Conservation (phyloP, 306 rosid species). For the Quercus wislizeni region DNA sequence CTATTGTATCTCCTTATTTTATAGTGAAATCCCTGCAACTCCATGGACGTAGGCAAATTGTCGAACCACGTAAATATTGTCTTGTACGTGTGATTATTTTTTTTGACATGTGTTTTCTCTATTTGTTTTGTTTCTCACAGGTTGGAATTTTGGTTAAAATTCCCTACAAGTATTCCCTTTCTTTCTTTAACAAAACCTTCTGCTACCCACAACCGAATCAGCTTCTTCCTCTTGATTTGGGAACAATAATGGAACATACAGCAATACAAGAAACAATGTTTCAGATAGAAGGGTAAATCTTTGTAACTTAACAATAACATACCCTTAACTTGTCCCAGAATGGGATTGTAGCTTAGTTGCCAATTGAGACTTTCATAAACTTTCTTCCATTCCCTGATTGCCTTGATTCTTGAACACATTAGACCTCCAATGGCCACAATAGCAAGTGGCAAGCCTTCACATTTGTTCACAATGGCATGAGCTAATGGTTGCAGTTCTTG, state of each 20-base stretch:
- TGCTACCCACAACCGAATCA: background rate
- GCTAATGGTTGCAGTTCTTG: background rate
- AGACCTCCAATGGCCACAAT: background rate
- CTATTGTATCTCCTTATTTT: too few relatives aligned
- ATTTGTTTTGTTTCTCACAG: too few relatives aligned
- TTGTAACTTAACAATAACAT: background rate
- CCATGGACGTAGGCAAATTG: too few relatives aligned
- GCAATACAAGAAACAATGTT: conserved; percentile 1
- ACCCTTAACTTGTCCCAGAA: background rate
- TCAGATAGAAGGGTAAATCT: background rate
- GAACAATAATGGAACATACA: background rate
- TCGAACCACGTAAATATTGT: too few relatives aligned
- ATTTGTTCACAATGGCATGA: conserved; percentile 1
- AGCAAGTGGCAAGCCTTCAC: conserved; percentile 2
- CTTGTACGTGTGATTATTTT: too few relatives aligned
- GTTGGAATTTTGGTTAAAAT: too few relatives aligned
- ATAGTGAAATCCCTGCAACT: too few relatives aligned
- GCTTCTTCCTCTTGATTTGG: conserved; percentile 2
- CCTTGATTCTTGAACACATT: background rate
- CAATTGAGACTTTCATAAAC: conserved; percentile 1
- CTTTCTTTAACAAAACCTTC: conserved; percentile 2
- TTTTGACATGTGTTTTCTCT: too few relatives aligned
- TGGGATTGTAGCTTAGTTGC: background rate
- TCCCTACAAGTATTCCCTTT: background rate
- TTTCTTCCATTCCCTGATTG: background rate